Evolutionary conservation across 2,329 filamentous ascomycete genomes (phyloP).

Genomic region (Trichoderma afroharzianum): DNA sequence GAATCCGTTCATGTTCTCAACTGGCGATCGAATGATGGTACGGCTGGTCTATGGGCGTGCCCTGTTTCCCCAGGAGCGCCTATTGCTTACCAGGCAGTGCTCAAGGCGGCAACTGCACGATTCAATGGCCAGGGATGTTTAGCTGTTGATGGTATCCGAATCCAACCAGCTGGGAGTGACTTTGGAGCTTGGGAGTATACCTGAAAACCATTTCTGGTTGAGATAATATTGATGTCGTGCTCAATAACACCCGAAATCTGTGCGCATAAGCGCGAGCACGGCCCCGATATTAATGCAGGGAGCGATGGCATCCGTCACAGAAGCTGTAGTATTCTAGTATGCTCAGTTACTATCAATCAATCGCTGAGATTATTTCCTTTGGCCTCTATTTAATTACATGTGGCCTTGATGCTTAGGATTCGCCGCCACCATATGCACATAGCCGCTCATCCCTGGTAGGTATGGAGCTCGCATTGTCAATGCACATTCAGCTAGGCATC

Average conservation of each 20-base stretch:
- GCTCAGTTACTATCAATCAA: background rate
- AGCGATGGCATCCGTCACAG: background rate
- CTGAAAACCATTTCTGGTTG: conserved; percentile 35
- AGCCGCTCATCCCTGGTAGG: too few species aligned
- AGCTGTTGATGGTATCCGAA: conserved; percentile 31
- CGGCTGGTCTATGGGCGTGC: conserved; percentile 29
- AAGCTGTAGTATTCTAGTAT: background rate
- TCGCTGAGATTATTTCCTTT: background rate
- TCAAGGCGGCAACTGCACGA: conserved; percentile 26
- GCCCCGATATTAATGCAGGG: background rate
- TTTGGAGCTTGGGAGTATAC: conserved; percentile 40
- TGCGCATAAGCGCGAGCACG: background rate
- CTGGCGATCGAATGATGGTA: conserved; percentile 24
- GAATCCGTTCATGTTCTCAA: conserved; percentile 24
- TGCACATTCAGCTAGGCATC: too few species aligned
- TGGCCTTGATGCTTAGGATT: background rate
- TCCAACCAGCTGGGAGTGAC: conserved; percentile 25
- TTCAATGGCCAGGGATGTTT: conserved; percentile 31
- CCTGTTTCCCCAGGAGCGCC: conserved; percentile 19
- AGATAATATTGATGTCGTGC: background rate
- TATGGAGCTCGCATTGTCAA: too few species aligned
- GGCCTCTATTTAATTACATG: background rate
- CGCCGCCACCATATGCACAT: too few species aligned
- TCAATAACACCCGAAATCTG: background rate
- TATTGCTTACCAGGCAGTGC: conserved; percentile 21